Percentiles rank a stretch among this genome's conserved stretches.
phyloP scores from a whole-genome alignment of 306 rosid species.

The Purshia tridentata region DNA sequence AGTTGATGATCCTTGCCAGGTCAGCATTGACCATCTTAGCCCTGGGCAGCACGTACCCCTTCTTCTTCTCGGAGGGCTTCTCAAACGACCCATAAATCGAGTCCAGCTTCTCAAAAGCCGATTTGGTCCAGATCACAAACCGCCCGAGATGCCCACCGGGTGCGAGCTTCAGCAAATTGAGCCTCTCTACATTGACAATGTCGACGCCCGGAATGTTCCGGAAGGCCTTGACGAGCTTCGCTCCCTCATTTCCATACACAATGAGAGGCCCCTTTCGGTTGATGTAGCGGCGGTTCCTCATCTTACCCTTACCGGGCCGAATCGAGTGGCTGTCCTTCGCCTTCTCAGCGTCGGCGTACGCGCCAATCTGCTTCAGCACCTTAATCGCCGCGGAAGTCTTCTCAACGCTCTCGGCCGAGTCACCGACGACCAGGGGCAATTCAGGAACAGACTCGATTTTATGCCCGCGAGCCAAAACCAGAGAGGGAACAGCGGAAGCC shows the following conservation, averaged over 20 bases:
- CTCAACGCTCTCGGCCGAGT: constrained; percentile 71
- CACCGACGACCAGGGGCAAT: constrained; percentile 68
- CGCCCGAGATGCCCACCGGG: constrained; percentile 91
- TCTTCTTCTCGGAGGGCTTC: constrained; percentile 71
- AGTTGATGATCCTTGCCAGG: constrained; percentile 74
- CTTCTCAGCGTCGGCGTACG: constrained; percentile 63
- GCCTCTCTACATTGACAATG: constrained; percentile 67
- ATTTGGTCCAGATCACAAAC: constrained; percentile 80
- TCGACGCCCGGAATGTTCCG: constrained; percentile 78
- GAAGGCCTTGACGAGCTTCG: constrained; percentile 78
- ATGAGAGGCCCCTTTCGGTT: constrained; percentile 70
- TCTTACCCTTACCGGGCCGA: constrained; percentile 80
- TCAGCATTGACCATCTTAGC: constrained; percentile 77
- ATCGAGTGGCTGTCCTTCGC: constrained; percentile 71
- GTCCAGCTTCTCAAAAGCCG: constrained; percentile 86
- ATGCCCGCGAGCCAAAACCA: constrained; percentile 77
- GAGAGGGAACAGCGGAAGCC: constrained; percentile 69
- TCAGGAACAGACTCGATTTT: constrained; percentile 69
- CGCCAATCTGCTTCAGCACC: constrained; percentile 67
- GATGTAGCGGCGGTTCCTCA: constrained; percentile 77
- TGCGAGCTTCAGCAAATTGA: constrained; percentile 65
- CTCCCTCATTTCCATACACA: constrained; percentile 77
- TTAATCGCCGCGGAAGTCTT: constrained; percentile 73
- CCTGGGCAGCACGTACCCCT: constrained; percentile 62
- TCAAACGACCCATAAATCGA: constrained; percentile 82